Evolutionary conservation across 805 yeast genomes (phyloP).

Genomic region (Isabelozyma rhagii): DNA sequence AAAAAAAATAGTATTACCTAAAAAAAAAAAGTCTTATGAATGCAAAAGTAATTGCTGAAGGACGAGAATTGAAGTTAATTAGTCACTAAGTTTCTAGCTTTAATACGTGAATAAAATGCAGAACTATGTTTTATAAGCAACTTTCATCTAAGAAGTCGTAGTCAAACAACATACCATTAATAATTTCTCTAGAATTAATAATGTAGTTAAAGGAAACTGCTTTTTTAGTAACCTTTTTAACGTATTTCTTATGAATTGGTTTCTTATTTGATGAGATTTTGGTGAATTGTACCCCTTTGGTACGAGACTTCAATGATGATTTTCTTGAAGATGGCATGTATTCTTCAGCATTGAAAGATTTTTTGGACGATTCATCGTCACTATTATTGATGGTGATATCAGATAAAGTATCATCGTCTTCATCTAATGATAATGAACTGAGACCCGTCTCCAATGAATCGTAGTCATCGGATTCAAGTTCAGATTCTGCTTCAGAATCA

Average conservation of each 20-base stretch:
- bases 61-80: not conserved
- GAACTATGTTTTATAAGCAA: conserved; percentile 18
- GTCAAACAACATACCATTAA: conserved; percentile 42
- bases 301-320: not conserved
- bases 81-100: not conserved
- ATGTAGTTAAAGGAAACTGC: conserved; percentile 41
- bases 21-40: not conserved
- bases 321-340: conserved; percentile 7
- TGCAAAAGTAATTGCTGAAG: not conserved
- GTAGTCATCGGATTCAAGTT: not conserved
- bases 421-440: conserved; percentile 1
- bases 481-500: not conserved
- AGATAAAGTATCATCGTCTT: not conserved
- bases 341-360: conserved; percentile 5
- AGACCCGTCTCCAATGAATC: not conserved
- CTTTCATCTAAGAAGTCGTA: conserved; percentile 40
- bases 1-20: not conserved
- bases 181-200: conserved; percentile 43
- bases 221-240: conserved; percentile 10
- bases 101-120: not conserved
- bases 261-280: not conserved
- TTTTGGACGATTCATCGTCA: not conserved
- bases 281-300: not conserved
- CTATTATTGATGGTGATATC: not conserved
- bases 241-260: conserved; percentile 6